These are phyloP conservation scores for Penicillium sp. DNA, from an alignment of 2,329 filamentous ascomycete genomes.

Conservation along the genomic window DNA sequence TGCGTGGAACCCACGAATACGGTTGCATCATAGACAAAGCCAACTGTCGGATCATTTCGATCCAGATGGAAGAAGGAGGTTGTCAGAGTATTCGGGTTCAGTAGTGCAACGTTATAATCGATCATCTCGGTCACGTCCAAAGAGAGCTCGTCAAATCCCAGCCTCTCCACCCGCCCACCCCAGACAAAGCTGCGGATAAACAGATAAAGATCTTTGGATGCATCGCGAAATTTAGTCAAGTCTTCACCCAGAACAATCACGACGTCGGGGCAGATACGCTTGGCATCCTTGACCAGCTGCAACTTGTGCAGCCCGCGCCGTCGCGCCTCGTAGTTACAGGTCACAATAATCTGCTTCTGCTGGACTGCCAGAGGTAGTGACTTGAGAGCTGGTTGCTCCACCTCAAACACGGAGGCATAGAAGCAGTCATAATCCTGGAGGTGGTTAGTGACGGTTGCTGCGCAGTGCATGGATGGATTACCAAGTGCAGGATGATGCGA, in stretches of 20 bases:
- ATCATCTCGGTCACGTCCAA: conserved; percentile 82
- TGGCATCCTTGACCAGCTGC: conserved; percentile 78
- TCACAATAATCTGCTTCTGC: conserved; percentile 89
- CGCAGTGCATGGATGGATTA: conserved; percentile 41
- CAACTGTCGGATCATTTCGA: conserved; percentile 65
- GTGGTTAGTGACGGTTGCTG: neutral
- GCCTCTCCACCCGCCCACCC: conserved; percentile 69
- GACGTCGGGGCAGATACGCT: conserved; percentile 72
- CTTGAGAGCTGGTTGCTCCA: conserved; percentile 68
- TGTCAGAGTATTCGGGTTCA: conserved; percentile 61
- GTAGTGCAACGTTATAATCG: conserved; percentile 67
- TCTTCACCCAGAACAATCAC: conserved; percentile 85
- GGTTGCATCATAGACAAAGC: conserved; percentile 73
- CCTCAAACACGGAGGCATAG: conserved; percentile 87
- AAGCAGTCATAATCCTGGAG: conserved; percentile 62
- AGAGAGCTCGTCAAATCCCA: conserved; percentile 84
- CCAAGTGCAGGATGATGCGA: conserved; percentile 76
- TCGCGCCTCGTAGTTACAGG: conserved; percentile 89
- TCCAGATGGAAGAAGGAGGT: conserved; percentile 77
- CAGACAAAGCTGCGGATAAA: conserved; percentile 71
- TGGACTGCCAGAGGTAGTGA: conserved; percentile 73
- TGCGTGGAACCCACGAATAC: conserved; percentile 60
- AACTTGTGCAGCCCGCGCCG: conserved; percentile 64
- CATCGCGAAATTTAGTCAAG: conserved; percentile 75
- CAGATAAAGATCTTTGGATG: conserved; percentile 71